Conservation (phyloP, 441 rosid genomes). For the Kokia cookei region DNA sequence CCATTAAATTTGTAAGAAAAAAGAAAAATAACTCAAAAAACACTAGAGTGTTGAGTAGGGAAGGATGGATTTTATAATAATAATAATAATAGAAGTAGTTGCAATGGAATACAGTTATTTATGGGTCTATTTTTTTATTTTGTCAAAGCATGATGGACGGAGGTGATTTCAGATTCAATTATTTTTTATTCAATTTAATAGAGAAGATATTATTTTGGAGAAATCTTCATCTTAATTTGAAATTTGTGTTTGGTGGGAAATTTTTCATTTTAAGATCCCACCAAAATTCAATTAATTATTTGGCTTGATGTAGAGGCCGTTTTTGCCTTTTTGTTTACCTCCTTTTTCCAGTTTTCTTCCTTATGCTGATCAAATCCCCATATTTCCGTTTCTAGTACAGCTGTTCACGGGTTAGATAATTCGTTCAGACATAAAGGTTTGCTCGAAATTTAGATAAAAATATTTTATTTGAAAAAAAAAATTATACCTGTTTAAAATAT, state of each 20-base stretch:
- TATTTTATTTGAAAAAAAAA: too few relatives aligned
- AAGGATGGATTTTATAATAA: not conserved
- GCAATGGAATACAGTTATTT: not conserved
- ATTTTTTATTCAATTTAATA: too few relatives aligned
- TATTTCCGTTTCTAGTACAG: too few relatives aligned
- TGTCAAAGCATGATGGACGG: not conserved
- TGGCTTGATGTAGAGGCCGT: not conserved
- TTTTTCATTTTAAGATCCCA: not conserved
- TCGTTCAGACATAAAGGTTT: too few relatives aligned
- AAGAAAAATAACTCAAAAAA: too few relatives aligned
- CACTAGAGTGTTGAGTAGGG: not conserved
- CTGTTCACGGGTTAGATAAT: too few relatives aligned
- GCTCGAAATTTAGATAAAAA: too few relatives aligned
- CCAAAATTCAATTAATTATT: not conserved
- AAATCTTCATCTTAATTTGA: not conserved
- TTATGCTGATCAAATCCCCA: too few relatives aligned
- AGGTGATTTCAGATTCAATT: not conserved
- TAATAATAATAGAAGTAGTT: not conserved
- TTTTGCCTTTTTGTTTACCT: not conserved
- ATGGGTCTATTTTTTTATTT: too few relatives aligned
- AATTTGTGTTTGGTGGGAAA: not conserved
- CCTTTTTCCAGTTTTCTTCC: too few relatives aligned
- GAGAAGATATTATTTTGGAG: not conserved
- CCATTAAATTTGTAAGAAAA: constrained; percentile 14
- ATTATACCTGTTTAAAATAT: too few relatives aligned